Evolutionary conservation across 2,329 filamentous ascomycete species (phyloP).

Genomic region (Fusarium staphyleae): DNA sequence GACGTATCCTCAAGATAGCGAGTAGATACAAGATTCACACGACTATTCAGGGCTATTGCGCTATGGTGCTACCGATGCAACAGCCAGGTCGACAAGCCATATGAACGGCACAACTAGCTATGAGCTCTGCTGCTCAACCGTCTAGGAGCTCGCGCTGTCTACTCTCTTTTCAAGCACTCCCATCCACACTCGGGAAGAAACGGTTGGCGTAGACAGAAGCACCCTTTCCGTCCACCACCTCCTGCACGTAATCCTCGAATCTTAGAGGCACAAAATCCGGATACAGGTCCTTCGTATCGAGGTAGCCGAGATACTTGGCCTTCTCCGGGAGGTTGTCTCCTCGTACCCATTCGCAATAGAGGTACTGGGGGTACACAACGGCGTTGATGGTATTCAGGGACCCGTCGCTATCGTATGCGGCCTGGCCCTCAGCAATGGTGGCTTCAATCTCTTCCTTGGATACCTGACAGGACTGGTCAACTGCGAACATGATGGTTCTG

Average conservation of each 20-base stretch:
- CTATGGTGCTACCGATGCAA: no score
- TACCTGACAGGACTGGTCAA: conserved; percentile 9
- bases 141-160: no score
- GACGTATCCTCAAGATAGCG: conserved; percentile 42
- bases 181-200: neutral
- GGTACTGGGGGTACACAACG: conserved; percentile 17
- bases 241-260: conserved; percentile 25
- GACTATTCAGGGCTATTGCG: no score
- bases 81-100: no score
- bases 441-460: conserved; percentile 11
- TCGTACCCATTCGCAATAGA: conserved; percentile 28
- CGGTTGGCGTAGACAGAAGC: conserved; percentile 13
- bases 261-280: conserved; percentile 19
- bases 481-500: neutral
- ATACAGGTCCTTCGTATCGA: conserved; percentile 25
- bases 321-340: conserved; percentile 25
- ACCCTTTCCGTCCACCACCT: conserved; percentile 18
- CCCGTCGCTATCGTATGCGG: conserved; percentile 10
- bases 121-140: no score
- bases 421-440: conserved; percentile 4
- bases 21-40: no score
- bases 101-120: no score
- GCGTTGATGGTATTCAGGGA: neutral
- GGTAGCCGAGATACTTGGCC: conserved; percentile 23
- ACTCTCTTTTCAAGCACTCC: no score